Evolutionary conservation across 371 early-diverging fungal species (phyloP).

Genomic region (Rhizomucor pusillus): DNA sequence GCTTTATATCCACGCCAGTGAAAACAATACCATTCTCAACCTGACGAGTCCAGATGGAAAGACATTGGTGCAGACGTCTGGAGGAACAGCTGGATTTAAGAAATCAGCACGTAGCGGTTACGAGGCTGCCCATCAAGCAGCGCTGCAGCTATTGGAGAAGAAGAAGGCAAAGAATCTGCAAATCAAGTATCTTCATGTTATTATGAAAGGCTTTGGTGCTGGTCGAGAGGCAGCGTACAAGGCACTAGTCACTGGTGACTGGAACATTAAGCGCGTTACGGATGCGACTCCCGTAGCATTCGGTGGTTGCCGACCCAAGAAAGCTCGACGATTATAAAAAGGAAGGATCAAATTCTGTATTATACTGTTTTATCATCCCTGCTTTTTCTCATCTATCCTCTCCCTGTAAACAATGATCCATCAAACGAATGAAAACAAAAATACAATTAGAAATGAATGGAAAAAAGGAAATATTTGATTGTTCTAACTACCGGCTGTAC

Average conservation of each 20-base stretch:
- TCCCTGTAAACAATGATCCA: too few relatives aligned
- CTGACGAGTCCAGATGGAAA: conserved; percentile 73
- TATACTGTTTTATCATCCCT: too few relatives aligned
- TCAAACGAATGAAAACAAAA: too few relatives aligned
- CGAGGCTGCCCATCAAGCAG: conserved; percentile 95
- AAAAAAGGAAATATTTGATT: too few relatives aligned
- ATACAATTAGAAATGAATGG: too few relatives aligned
- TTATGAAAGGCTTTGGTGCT: conserved; percentile 89
- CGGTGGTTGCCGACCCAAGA: conserved; percentile 94
- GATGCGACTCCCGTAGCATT: conserved; percentile 92
- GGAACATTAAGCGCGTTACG: conserved; percentile 75
- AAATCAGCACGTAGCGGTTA: conserved; percentile 87
- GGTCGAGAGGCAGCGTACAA: conserved; percentile 92
- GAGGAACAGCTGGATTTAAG: conserved; percentile 85
- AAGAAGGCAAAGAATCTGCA: conserved; percentile 64
- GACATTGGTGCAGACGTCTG: conserved; percentile 70
- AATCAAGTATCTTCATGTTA: conserved; percentile 68
- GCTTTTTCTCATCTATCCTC: too few relatives aligned
- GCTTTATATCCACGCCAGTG: conserved; percentile 63
- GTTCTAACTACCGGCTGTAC: too few relatives aligned
- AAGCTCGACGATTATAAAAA: conserved; percentile 86
- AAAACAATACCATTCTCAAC: conserved; percentile 91
- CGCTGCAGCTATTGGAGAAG: conserved; percentile 66
- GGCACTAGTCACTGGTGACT: conserved; percentile 71
- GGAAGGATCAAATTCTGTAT: too few relatives aligned